Evolutionary conservation across 164 flowering plant species (phyloP).

Genomic region (Vitis cinerea): DNA sequence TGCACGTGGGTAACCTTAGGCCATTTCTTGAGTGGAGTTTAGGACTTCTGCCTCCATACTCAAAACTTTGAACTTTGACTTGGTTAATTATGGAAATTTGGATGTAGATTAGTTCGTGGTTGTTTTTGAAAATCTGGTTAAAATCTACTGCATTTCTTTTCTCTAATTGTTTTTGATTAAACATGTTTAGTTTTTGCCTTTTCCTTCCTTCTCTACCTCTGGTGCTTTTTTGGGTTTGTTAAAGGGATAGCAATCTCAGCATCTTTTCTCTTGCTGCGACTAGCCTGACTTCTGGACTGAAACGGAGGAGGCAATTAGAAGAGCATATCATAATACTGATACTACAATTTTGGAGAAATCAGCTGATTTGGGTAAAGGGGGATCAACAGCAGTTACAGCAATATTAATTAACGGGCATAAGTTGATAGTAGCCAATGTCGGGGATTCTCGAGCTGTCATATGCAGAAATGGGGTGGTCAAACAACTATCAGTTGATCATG

Average conservation of each 20-base stretch:
- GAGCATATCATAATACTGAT: constrained; percentile 70
- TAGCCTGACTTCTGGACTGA: constrained; percentile 85
- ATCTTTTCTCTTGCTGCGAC: constrained; percentile 13
- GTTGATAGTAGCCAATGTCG: constrained; percentile 84
- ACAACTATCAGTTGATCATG: constrained; percentile 89
- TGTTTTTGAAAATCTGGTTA: no score
- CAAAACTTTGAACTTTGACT: no score
- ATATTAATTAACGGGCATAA: constrained; percentile 76
- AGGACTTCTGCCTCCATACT: no score
- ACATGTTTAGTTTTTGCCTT: no score
- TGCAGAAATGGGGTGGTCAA: constrained; percentile 73
- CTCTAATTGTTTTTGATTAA: no score
- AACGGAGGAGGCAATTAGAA: constrained; percentile 68
- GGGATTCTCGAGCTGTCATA: constrained; percentile 88
- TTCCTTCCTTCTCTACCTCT: background rate
- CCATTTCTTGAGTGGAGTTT: no score
- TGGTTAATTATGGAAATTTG: no score
- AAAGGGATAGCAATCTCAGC: background rate
- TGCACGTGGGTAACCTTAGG: no score
- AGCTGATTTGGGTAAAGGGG: constrained; percentile 76
- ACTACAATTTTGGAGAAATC: constrained; percentile 64
- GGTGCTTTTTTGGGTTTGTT: background rate
- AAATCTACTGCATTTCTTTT: no score
- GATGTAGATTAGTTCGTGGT: no score
- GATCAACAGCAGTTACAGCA: constrained; percentile 97